phyloP scores from a whole-genome alignment of 352 stramenopile genomes.

The Phytophthora foliorum region DNA sequence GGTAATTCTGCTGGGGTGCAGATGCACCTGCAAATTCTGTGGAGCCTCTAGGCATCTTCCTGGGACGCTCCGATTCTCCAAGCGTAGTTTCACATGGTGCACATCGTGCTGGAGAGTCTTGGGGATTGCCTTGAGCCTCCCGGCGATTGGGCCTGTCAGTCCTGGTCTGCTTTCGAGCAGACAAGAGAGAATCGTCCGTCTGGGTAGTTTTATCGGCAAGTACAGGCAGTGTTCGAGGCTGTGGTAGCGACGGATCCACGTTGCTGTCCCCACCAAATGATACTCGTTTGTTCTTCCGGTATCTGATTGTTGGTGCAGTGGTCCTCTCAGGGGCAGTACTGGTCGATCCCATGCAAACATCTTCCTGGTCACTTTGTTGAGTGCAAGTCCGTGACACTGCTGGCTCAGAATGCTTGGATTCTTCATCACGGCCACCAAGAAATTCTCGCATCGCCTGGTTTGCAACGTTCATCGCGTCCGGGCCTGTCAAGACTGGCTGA shows the following conservation, averaged over 20 bases:
- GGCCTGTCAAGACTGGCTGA: conserved; percentile 38
- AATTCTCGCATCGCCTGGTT: conserved; percentile 47
- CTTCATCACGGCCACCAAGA: conserved; percentile 27
- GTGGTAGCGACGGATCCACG: neutral
- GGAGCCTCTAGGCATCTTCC: conserved; percentile 24
- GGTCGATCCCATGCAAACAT: neutral
- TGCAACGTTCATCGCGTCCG: conserved; percentile 50
- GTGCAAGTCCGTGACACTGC: neutral
- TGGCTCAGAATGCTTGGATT: conserved; percentile 25
- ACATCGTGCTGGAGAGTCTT: conserved; percentile 5
- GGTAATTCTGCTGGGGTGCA: conserved; percentile 18
- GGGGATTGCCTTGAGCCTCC: conserved; percentile 2
- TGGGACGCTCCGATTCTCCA: conserved; percentile 24
- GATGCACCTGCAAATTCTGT: neutral
- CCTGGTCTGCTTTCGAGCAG: neutral
- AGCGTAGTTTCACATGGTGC: conserved; percentile 8
- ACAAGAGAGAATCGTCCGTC: conserved; percentile 32
- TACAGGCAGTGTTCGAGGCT: conserved; percentile 37
- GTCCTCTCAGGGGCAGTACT: neutral
- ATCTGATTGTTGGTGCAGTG: conserved; percentile 9
- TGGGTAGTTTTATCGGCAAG: conserved; percentile 50
- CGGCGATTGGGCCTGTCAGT: neutral
- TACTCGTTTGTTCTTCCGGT: conserved; percentile 35
- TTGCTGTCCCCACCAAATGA: conserved; percentile 29
- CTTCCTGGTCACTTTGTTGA: neutral